Evolutionary conservation across 192 early-diverging fungal species (phyloP), one percentile per base, ranked within the genome.

Genomic region (Coemansia sp.): DNA sequence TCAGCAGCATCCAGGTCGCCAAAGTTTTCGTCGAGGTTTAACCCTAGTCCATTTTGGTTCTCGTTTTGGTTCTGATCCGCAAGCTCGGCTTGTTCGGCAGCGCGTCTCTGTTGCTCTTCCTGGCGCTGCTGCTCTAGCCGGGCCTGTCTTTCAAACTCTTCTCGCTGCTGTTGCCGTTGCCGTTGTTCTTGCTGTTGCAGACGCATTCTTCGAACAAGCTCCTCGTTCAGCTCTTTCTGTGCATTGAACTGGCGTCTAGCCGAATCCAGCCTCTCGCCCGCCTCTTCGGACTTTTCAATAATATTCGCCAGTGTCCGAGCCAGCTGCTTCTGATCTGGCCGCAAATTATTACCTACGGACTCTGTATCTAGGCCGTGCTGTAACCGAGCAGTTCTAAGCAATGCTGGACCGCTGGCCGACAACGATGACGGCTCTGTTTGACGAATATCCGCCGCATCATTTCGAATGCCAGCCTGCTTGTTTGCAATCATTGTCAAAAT

Each of bases 1-100:
- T 92, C 90, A 7, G 88, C 75, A 20, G 85, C 90, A 32, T 90
- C 90, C 58, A 68, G 61, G 17, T 83, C 88, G 18, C 80, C 79
- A 56, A 82, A 67, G 62, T 88, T 85, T n/a, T 85, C 76, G 61
- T 83, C 86, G 33, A 78, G 66, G 17, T 83, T 83, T n/a, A 73
- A 0, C 11, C 36, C 36, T 10, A 38, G 36, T 38, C 36, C 36
- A 38, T 38, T 38, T 38, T 50, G 20, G 17, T 22, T 50, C 49
- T 50, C 5, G 49, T 16, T 50, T n/a, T 50, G 49, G 56, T 32
- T 8, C 30, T 36, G 48, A n/a, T 29, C 6, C 45, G 45, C 11
- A 11, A 6, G 28, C 16, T 0, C 16, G 2, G 25, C 42, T 49
- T 48, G 28, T 10, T 32, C 25, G 1, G 25, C 29, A 30, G 8